phyloP scores from a whole-genome alignment of 2,329 filamentous ascomycete species.

The Fusarium verticillioides region DNA sequence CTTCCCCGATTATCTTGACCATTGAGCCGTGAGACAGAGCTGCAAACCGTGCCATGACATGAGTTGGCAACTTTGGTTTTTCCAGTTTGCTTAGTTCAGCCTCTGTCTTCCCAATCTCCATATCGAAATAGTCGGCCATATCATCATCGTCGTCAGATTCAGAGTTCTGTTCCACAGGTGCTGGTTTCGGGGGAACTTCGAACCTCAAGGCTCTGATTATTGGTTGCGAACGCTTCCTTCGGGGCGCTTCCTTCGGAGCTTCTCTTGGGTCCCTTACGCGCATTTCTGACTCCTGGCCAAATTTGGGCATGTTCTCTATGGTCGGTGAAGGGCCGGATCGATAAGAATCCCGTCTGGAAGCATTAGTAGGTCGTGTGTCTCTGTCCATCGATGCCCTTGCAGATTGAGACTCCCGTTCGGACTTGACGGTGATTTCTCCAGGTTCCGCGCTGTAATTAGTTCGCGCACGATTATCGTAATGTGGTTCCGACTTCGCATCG shows the following conservation, averaged over 20 bases:
- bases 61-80: conserved; percentile 52
- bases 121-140: conserved; percentile 66
- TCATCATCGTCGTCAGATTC: conserved; percentile 69
- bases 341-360: conserved; percentile 30
- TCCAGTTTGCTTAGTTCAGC: conserved; percentile 60
- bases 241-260: conserved; percentile 26
- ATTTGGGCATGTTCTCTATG: conserved; percentile 33
- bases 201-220: conserved; percentile 52
- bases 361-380: conserved; percentile 29
- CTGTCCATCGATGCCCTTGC: conserved; percentile 42
- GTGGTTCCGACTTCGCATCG: conserved; percentile 60
- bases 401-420: conserved; percentile 54
- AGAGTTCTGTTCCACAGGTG: conserved; percentile 47
- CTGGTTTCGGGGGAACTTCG: conserved; percentile 53
- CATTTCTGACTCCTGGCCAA: conserved; percentile 14
- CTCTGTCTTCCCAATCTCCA: conserved; percentile 64
- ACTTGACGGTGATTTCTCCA: conserved; percentile 57
- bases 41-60: conserved; percentile 60
- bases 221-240: conserved; percentile 45
- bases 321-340: conserved; percentile 40
- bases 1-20: conserved; percentile 58
- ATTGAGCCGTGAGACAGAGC: conserved; percentile 61
- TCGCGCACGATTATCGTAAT: conserved; percentile 52
- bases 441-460: conserved; percentile 58
- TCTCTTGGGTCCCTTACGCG: conserved; percentile 24